Conservation (phyloP, 2,329 filamentous ascomycete genomes). For the Plenodomus tracheiphilus region DNA sequence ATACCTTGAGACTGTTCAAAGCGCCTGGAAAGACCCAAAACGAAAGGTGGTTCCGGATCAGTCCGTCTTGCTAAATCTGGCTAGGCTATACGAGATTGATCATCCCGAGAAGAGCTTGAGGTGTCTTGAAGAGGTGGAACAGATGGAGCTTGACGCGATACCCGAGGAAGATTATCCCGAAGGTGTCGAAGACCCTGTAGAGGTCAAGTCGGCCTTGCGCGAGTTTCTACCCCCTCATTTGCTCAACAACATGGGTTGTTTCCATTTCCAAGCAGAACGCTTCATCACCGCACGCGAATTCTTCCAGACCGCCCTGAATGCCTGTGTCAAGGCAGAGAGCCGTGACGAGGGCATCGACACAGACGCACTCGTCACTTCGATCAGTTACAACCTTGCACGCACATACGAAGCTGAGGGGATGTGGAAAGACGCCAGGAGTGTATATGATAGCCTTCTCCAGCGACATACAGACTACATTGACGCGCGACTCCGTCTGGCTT, state of each 20-base stretch:
- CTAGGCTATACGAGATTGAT: conserved; percentile 84
- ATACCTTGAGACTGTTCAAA: conserved; percentile 81
- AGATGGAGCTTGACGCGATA: conserved; percentile 81
- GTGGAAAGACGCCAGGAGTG: conserved; percentile 79
- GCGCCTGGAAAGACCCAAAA: conserved; percentile 90
- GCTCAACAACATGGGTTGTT: conserved; percentile 96
- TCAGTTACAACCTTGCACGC: conserved; percentile 93
- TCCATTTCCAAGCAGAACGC: conserved; percentile 87
- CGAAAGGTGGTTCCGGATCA: conserved; percentile 80
- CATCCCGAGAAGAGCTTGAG: conserved; percentile 88
- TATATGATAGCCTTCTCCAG: conserved; percentile 83
- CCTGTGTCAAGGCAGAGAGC: conserved; percentile 80
- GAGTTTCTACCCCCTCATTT: conserved; percentile 85
- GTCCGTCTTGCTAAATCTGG: conserved; percentile 86
- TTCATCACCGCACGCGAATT: conserved; percentile 78
- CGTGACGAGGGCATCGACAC: conserved; percentile 77
- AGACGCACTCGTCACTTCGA: conserved; percentile 90
- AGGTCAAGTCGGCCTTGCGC: conserved; percentile 65
- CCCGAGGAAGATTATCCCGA: conserved; percentile 71
- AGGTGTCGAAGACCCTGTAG: conserved; percentile 46
- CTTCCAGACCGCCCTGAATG: conserved; percentile 89
- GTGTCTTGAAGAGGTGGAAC: conserved; percentile 88
- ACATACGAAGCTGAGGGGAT: conserved; percentile 87
- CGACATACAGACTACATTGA: conserved; percentile 93
- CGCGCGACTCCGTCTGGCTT: conserved; percentile 83